Conservation (phyloP, 352 stramenopile genomes). For the Pythium brachiatum region DNA sequence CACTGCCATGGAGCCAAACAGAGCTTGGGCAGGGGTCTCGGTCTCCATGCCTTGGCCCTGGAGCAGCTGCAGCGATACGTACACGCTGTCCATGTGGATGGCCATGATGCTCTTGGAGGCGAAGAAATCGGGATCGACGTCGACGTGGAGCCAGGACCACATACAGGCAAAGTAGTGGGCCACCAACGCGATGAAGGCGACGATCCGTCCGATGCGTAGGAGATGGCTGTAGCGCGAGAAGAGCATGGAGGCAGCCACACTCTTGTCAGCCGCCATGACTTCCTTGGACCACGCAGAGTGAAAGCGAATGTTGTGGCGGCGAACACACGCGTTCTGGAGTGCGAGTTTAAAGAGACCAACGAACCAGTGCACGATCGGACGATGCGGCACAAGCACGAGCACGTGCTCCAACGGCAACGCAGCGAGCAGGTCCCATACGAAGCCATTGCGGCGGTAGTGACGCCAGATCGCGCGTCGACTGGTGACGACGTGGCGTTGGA, state of each 20-base stretch:
- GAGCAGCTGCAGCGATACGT: slow-evolving; percentile 44
- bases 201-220: slow-evolving; percentile 36
- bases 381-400: neutral
- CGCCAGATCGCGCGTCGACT: slow-evolving; percentile 34
- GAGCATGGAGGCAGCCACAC: slow-evolving; percentile 35
- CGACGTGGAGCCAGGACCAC: slow-evolving; percentile 34
- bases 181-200: slow-evolving; percentile 38
- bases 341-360: slow-evolving; percentile 18
- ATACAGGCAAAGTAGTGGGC: slow-evolving; percentile 50
- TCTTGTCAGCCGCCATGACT: slow-evolving; percentile 28
- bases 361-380: neutral
- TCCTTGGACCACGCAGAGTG: slow-evolving; percentile 27
- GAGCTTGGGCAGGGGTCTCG: slow-evolving; percentile 30
- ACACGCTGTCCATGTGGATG: slow-evolving; percentile 28
- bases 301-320: slow-evolving; percentile 35
- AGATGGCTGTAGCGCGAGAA: slow-evolving; percentile 51
- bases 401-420: neutral
- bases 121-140: neutral
- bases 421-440: slow-evolving; percentile 11
- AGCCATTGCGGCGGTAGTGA: slow-evolving; percentile 32
- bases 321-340: slow-evolving; percentile 9
- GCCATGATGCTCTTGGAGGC: neutral
- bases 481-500: slow-evolving; percentile 27
- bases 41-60: slow-evolving; percentile 47
- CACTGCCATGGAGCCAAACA: slow-evolving; percentile 43